These are phyloP conservation scores for Bryoglossum gracile DNA, from an alignment of 495 filamentous ascomycete genomes.

Conservation along the genomic window DNA sequence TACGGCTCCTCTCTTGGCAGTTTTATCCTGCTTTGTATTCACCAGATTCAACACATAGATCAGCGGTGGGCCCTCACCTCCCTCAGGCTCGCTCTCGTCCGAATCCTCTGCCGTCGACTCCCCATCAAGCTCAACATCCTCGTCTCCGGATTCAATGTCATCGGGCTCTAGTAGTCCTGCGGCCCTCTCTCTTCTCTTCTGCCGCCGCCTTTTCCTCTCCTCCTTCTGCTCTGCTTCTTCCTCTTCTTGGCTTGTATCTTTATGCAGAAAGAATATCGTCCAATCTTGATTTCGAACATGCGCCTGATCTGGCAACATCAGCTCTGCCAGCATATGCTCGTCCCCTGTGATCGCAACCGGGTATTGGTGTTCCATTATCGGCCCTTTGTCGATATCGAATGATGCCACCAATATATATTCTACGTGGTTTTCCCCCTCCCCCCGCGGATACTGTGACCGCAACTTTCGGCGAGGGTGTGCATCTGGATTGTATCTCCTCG, in stretches of 20 bases:
- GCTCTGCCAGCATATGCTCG: slow-evolving; percentile 92
- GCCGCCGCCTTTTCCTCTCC: slow-evolving; percentile 39
- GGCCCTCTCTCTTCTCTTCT: slow-evolving; percentile 37
- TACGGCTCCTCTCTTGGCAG: slow-evolving; percentile 83
- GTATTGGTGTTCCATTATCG: slow-evolving; percentile 98
- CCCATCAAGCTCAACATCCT: slow-evolving; percentile 38
- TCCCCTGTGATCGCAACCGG: slow-evolving; percentile 93
- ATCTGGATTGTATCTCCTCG: slow-evolving; percentile 34
- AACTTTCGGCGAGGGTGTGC: slow-evolving; percentile 42
- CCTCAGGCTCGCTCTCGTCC: slow-evolving; percentile 54
- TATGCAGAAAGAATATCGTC: slow-evolving; percentile 98
- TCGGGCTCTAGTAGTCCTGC: slow-evolving; percentile 48
- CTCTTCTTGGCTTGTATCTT: slow-evolving; percentile 75
- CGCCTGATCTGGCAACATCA: slow-evolving; percentile 97
- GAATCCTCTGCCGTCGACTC: slow-evolving; percentile 54
- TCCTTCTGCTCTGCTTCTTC: slow-evolving; percentile 56
- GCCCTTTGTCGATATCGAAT: slow-evolving; percentile 92
- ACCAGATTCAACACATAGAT: slow-evolving; percentile 97
- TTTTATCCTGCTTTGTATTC: slow-evolving; percentile 94
- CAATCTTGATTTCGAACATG: slow-evolving; percentile 94
- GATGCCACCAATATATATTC: slow-evolving; percentile 98
- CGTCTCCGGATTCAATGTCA: slow-evolving; percentile 39
- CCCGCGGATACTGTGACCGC: slow-evolving; percentile 81
- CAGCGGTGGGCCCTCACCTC: slow-evolving; percentile 75
- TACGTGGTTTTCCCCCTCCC: slow-evolving; percentile 81